Evolutionary conservation across 371 early-diverging fungal genomes (phyloP).

Genomic region (Circinella minor): DNA sequence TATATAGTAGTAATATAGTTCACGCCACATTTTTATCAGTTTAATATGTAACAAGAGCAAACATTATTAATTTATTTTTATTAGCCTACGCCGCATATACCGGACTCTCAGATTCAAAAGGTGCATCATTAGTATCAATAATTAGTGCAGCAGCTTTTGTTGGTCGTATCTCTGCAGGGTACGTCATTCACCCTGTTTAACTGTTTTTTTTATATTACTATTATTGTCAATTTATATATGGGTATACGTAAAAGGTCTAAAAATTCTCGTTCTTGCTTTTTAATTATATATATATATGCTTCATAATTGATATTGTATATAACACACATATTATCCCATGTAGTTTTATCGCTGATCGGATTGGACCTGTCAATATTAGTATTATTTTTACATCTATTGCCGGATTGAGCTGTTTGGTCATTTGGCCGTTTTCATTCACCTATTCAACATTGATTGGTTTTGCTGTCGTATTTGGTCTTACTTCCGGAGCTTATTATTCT

Average conservation of each 20-base stretch:
- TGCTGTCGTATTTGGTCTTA: conserved; percentile 39
- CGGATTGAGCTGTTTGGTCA: conserved; percentile 37
- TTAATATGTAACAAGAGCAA: neutral
- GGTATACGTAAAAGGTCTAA: no score
- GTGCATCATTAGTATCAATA: conserved; percentile 38
- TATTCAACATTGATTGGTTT: conserved; percentile 40
- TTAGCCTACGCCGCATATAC: conserved; percentile 37
- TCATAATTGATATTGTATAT: no score
- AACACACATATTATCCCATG: no score
- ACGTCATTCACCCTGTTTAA: neutral
- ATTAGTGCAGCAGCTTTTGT: conserved; percentile 57
- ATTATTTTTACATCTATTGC: conserved; percentile 35
- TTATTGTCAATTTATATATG: no score
- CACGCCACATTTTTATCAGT: no score
- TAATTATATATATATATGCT: no score
- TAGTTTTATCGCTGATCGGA: conserved; percentile 37
- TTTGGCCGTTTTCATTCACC: conserved; percentile 51
- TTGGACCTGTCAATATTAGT: conserved; percentile 52
- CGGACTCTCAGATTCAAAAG: conserved; percentile 37
- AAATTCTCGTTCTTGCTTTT: no score
- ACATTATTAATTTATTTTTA: neutral
- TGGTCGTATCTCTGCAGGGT: conserved; percentile 60
- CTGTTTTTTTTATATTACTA: no score
- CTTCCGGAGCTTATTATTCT: conserved; percentile 42
- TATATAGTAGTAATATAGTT: no score